Evolutionary conservation across 495 filamentous ascomycete genomes (phyloP).

Genomic region (Xylaria sp.): DNA sequence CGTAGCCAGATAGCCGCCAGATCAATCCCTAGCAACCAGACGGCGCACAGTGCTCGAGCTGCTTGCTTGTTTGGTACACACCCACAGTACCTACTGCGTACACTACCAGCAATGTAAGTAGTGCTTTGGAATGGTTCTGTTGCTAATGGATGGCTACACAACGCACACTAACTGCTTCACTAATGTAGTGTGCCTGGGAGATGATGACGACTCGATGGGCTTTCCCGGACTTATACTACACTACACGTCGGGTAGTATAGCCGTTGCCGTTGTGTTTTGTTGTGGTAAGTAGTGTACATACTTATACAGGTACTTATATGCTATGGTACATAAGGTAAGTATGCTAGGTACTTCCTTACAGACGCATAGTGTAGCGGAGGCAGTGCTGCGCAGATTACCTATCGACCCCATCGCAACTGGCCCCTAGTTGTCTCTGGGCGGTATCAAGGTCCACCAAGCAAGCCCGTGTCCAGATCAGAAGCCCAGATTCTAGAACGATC

Average conservation of each 20-base stretch:
- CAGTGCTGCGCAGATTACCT: not conserved
- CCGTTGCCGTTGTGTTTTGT: no score
- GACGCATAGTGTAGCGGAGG: not conserved
- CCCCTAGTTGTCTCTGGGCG: not conserved
- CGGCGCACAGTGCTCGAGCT: not conserved
- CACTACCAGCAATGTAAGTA: not conserved
- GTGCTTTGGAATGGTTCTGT: slow-evolving; percentile 10
- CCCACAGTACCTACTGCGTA: no score
- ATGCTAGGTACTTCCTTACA: not conserved
- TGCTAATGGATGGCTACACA: slow-evolving; percentile 1
- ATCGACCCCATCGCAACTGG: slow-evolving; percentile 15
- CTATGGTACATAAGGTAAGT: no score
- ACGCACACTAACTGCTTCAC: not conserved
- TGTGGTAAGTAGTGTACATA: no score
- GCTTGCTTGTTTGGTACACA: slow-evolving; percentile 5
- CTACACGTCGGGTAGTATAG: no score
- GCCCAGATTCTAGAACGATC: slow-evolving; percentile 22
- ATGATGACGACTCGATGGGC: slow-evolving; percentile 13
- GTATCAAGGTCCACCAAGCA: not conserved
- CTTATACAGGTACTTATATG: no score
- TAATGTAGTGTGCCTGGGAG: not conserved
- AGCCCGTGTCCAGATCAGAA: slow-evolving; percentile 12
- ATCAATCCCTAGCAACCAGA: not conserved
- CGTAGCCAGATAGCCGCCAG: not conserved
- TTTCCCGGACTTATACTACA: not conserved